phyloP scores from a whole-genome alignment of 176 grass and related monocot species.

The Phoenix roebelenii region DNA sequence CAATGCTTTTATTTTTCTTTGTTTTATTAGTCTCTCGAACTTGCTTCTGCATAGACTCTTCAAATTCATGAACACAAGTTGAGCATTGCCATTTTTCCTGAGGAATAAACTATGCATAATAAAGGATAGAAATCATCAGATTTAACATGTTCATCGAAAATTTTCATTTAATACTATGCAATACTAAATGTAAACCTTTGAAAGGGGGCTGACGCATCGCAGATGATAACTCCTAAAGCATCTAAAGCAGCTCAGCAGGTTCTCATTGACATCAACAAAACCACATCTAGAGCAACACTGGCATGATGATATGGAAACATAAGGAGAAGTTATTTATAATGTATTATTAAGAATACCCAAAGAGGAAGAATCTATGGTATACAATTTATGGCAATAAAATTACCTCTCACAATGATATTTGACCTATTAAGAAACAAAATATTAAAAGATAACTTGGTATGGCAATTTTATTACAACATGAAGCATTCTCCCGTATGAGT shows the following conservation, averaged over 20 bases:
- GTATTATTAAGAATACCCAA: too few species aligned
- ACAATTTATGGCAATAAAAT: too few species aligned
- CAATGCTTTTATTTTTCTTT: background rate
- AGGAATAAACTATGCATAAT: slow-evolving; percentile 1
- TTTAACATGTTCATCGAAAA: background rate
- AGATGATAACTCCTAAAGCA: slow-evolving; percentile 15
- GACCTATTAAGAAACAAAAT: too few species aligned
- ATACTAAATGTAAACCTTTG: background rate
- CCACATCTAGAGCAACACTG: slow-evolving; percentile 12
- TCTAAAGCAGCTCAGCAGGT: slow-evolving; percentile 7
- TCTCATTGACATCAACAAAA: slow-evolving; percentile 15
- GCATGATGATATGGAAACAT: background rate
- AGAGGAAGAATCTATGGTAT: background rate
- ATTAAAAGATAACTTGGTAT: too few species aligned
- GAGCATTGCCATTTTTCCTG: slow-evolving; percentile 13
- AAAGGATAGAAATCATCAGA: slow-evolving; percentile 3
- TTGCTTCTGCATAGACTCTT: background rate
- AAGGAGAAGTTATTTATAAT: background rate
- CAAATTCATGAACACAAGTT: slow-evolving; percentile 1
- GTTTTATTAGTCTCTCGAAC: background rate
- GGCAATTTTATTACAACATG: too few species aligned
- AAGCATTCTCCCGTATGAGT: too few species aligned
- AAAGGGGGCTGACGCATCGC: slow-evolving; percentile 5
- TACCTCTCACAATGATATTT: too few species aligned
- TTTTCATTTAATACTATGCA: background rate